phyloP scores from a whole-genome alignment of 1,284 basidiomycete species.

The Xerocomus nothofagi region DNA sequence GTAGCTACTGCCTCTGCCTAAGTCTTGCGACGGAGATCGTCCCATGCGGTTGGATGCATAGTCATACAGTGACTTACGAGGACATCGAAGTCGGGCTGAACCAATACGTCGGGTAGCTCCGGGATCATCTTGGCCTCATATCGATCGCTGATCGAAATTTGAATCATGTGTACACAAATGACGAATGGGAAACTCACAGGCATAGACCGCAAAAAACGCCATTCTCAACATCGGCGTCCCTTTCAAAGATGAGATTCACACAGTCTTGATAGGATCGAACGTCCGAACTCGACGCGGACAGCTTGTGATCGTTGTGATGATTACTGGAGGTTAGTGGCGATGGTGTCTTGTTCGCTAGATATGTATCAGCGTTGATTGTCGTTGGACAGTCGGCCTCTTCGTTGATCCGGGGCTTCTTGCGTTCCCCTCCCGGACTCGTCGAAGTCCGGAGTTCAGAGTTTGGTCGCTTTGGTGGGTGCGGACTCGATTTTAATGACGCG shows the following conservation, averaged over 20 bases:
- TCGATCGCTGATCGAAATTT: conserved; percentile 32
- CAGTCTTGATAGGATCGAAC: conserved; percentile 41
- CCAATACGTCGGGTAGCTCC: conserved; percentile 35
- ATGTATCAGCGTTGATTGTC: neutral
- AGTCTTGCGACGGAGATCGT: conserved; percentile 24
- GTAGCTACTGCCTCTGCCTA: neutral
- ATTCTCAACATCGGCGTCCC: conserved; percentile 40
- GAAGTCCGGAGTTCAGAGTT: conserved; percentile 12
- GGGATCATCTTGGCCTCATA: conserved; percentile 28
- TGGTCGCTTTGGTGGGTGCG: conserved; percentile 21
- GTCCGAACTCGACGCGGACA: neutral
- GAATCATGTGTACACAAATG: neutral
- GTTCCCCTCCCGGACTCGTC: conserved; percentile 8
- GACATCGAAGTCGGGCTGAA: conserved; percentile 29
- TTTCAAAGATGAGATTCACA: conserved; percentile 46
- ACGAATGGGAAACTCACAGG: conserved; percentile 40
- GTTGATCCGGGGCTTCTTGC: conserved; percentile 25
- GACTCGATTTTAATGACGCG: neutral
- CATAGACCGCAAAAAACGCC: conserved; percentile 49
- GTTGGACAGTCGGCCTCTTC: neutral
- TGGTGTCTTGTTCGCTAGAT: neutral
- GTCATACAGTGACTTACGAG: conserved; percentile 36
- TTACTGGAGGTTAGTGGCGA: neutral
- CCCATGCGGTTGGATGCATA: conserved; percentile 32
- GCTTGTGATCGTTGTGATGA: conserved; percentile 2